Evolutionary conservation across 1,284 basidiomycete genomes (phyloP), one percentile per base, ranked within the genome.

Genomic region (Ceratobasidium sp.): DNA sequence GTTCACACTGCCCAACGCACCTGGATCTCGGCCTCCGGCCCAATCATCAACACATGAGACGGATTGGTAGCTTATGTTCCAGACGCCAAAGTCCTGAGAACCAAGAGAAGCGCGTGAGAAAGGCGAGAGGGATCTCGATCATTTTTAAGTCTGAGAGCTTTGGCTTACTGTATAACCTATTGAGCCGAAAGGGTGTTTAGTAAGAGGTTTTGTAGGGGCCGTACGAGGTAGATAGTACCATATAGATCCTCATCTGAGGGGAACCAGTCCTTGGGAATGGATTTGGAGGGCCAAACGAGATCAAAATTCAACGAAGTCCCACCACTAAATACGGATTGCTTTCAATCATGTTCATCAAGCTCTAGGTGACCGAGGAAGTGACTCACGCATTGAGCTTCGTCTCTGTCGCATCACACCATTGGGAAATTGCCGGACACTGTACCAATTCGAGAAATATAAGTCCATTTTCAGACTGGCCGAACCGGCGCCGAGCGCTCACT

Each of bases 231-330:
- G 6, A 26, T 44, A 42, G n/a, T 50, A 57, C 70, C 79, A 44
- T 80, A 80, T 15, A 64, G 67, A 23, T 75, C 54, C 23, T 73
- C 75, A 65, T 80, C 74, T 54, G 62, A 61, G 20, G 79, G 79
- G 57, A 67, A 80, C 74, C 74, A 80, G 59, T 77, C 52, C 6
- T 71, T 59, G 33, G 75, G 79, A 44, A 80, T 70, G 12, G 75
- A 78, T 26, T 42, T 48, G 44, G 78, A 79, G 26, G 77, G 78
- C 65, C 78, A 79, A 23, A 78, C 79, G 42, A 80, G 65, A 57
- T 80, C 79, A 73, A 80, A 80, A 40, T 80, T 80, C 28, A 80
- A 28, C 56, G 66, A 80, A 5, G 68, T 46, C n/a, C 79, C 79
- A 2, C 67, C 79, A 15, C 79, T 80, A 44, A 17, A 54, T 33